These are phyloP conservation scores for Xylaria castorea DNA, from an alignment of 495 filamentous ascomycete species.

Conservation along the genomic window DNA sequence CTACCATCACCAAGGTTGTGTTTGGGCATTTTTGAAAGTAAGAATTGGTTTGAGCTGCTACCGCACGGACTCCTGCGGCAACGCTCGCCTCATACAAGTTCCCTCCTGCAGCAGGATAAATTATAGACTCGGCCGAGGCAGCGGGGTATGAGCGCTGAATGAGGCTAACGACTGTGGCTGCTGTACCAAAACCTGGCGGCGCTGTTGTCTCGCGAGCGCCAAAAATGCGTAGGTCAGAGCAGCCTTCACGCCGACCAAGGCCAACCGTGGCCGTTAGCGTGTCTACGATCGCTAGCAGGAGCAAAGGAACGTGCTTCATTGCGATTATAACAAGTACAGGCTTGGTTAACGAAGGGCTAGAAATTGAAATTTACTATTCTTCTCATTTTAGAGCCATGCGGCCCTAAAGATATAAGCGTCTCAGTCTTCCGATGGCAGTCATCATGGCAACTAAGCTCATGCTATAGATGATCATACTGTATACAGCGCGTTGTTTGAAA, in stretches of 20 bases:
- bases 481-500: neutral
- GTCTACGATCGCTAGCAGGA: conserved; percentile 17
- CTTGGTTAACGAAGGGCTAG: neutral
- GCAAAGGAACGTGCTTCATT: conserved; percentile 18
- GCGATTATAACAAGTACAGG: neutral
- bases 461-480: neutral
- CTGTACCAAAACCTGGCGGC: conserved; percentile 60
- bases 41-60: conserved; percentile 57
- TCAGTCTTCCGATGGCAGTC: neutral
- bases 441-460: neutral
- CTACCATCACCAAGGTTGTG: conserved; percentile 61
- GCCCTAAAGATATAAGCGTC: neutral
- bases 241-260: conserved; percentile 33
- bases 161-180: conserved; percentile 58
- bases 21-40: conserved; percentile 59
- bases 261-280: neutral
- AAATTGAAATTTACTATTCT: neutral
- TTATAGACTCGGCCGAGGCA: conserved; percentile 61
- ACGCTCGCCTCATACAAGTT: conserved; percentile 58
- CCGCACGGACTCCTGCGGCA: conserved; percentile 54
- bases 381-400: neutral
- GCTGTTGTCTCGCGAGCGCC: conserved; percentile 68
- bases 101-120: conserved; percentile 65
- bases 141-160: conserved; percentile 55
- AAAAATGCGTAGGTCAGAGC: conserved; percentile 62